A percentile compares a stretch with the other conserved stretches of the same genome.
Evolutionary conservation across 768 basidiomycete species (phyloP).

Genomic region (Saitozyma sp.): DNA sequence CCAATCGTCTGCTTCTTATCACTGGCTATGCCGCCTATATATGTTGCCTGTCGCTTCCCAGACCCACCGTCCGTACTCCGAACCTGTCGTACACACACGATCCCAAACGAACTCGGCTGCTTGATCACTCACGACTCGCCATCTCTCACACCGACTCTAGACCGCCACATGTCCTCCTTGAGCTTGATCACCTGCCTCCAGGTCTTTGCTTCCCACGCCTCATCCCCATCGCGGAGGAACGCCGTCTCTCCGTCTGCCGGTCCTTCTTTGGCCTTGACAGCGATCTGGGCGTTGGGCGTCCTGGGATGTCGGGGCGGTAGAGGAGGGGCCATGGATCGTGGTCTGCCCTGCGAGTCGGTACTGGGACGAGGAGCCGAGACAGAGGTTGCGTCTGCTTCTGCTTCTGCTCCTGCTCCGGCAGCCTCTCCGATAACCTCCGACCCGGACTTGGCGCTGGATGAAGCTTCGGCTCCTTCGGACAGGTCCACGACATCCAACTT

Average conservation of each 20-base stretch:
- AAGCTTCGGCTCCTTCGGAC: too few relatives aligned
- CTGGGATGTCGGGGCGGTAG: conserved; percentile 25
- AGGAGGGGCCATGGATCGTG: conserved; percentile 12
- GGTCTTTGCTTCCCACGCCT: conserved; percentile 47
- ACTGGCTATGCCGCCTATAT: too few relatives aligned
- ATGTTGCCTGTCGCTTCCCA: too few relatives aligned
- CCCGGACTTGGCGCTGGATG: too few relatives aligned
- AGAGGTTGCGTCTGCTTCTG: background rate
- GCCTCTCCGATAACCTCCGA: too few relatives aligned
- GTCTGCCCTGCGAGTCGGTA: background rate
- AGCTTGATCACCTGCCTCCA: conserved; percentile 46
- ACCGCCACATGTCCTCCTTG: conserved; percentile 51
- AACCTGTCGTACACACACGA: too few relatives aligned
- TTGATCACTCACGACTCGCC: background rate
- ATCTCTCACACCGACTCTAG: conserved; percentile 46
- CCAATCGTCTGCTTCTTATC: too few relatives aligned
- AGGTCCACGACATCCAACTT: too few relatives aligned
- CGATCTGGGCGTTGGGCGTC: conserved; percentile 21
- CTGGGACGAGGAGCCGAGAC: background rate
- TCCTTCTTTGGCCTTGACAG: background rate
- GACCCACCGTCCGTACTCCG: too few relatives aligned
- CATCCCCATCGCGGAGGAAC: conserved; percentile 22
- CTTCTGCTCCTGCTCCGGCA: background rate
- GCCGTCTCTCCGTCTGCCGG: conserved; percentile 23
- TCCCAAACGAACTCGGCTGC: too few relatives aligned